Evolutionary conservation across 768 basidiomycete species (phyloP), one percentile per base, ranked within the genome.

Genomic region (Mycena rosella): DNA sequence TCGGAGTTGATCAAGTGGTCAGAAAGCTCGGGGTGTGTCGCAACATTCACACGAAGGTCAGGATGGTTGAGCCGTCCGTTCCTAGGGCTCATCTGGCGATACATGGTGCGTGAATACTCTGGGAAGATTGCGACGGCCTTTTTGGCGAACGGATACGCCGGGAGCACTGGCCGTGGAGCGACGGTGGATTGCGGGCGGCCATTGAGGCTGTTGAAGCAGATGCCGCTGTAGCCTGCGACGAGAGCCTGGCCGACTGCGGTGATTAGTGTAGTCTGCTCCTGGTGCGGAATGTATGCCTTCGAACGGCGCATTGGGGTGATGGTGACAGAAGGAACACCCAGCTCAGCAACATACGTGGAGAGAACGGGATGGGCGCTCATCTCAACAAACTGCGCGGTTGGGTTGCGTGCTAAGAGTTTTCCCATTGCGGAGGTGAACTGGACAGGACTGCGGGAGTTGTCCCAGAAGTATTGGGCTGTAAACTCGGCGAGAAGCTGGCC

Each of bases 401-500:
- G 76, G 26, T 60, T 40, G 5, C 69, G 66, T 17, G 64, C 32
- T 3, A 74, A 52, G 14, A 83, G 71, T 6, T 67, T 44, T 29
- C 67, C 42, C n/a, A 84, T 73, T 0, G 81, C 77, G 15, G 77
- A 52, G 0, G 71, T 68, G 69, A 86, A 86, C 10, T 67, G 70
- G 3, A 85, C 85, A 5, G 82, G 79, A 3, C 70, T 62, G 11
- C 81, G 77, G 9, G 78, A 74, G 63, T 79, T 81, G 47, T 74
- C 40, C 85, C 85, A 86, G 49, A 80, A 78, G 69, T 86, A 86
- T 10, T 82, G 76, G 0, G 78, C 70, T 10, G 74, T 74, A 63
- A 81, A 83, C 0, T 52, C 61, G 2, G 70, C 62, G 20, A 73
- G 74, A 5, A 68, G 45, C 0, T 67, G 45, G 0, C 81, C 82